Base-by-base conservation (phyloP, 2,329 filamentous ascomycete species). In the Penicillium sp. region DNA sequence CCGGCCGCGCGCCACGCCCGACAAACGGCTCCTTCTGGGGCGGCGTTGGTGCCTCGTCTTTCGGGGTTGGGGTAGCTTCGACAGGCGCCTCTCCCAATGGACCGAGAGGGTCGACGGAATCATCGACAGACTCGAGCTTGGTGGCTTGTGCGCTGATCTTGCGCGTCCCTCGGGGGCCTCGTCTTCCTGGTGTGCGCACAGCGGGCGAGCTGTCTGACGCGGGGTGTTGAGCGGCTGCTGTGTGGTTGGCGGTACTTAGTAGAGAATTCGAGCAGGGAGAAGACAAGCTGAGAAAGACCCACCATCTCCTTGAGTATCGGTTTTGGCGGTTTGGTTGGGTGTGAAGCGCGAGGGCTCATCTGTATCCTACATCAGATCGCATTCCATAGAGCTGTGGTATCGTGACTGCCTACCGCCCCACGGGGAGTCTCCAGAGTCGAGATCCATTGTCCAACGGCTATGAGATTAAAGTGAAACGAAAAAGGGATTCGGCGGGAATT, bases 91-190 rank as follows among this genome's bases (percentile, higher is more conserved):
- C 78, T 29, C 80, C 80, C 13, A 83, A 68, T 41, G 81, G 81
- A 37, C 82, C 82, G 38, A 86, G 72, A 27, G 82, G 82, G 46
- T 83, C 82, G 50, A 82, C 71, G 37, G 80, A 76, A 62, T 82
- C 77, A 58, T 84, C 82, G 52, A 83, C 80, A 43, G 79, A 79
- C 69, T 85, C 81, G 53, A 85, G 72, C 48, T 78, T 79, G 36
- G 81, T 84, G 28, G 81, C 76, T 62, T 84, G 80, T 30, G 77
- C 77, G 62, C 74, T 80, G 62, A 83, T 76, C 64, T 81, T 80
- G 53, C 80, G 77, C 46, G 75, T 73, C n/a, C 72, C 72, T 56
- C 80, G 73, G 13, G 77, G 75, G 36, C 72, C 77, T 65, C 77
- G 74, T 55, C 69, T 72, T 44, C 70, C 72, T 39, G 76, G 72